Evolutionary conservation across 441 rosid genomes (phyloP).

Genomic region (Adansonia madagascariensis): DNA sequence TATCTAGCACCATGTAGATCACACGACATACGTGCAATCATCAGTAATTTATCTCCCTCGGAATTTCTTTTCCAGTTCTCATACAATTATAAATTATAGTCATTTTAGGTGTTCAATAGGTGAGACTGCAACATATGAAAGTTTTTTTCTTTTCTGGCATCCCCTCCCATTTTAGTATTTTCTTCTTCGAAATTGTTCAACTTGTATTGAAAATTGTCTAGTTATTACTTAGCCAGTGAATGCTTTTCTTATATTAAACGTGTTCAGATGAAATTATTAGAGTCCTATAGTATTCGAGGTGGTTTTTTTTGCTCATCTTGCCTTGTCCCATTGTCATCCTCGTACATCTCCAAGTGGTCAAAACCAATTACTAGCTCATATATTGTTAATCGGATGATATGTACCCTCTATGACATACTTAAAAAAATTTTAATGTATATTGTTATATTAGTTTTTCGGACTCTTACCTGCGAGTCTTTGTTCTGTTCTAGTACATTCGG

Average conservation of each 20-base stretch:
- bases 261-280: background rate
- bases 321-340: too few relatives aligned
- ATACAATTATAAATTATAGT: constrained; percentile 28
- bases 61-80: constrained; percentile 23
- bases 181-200: background rate
- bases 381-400: too few relatives aligned
- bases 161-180: background rate
- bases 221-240: background rate
- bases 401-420: too few relatives aligned
- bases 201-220: background rate
- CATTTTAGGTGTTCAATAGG: constrained; percentile 27
- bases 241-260: background rate
- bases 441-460: too few relatives aligned
- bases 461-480: too few relatives aligned
- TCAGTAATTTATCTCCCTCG: constrained; percentile 12
- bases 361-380: too few relatives aligned
- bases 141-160: background rate
- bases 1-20: constrained; percentile 24
- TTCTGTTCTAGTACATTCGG: too few relatives aligned
- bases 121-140: constrained; percentile 48
- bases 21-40: constrained; percentile 29
- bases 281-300: too few relatives aligned
- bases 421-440: too few relatives aligned
- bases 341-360: too few relatives aligned
- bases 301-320: too few relatives aligned